A percentile compares a stretch with the other conserved stretches of the same genome.
These are phyloP conservation scores for Wallacemonas sp. DNA, from an alignment of 208 protist species.

Conservation along the genomic window DNA sequence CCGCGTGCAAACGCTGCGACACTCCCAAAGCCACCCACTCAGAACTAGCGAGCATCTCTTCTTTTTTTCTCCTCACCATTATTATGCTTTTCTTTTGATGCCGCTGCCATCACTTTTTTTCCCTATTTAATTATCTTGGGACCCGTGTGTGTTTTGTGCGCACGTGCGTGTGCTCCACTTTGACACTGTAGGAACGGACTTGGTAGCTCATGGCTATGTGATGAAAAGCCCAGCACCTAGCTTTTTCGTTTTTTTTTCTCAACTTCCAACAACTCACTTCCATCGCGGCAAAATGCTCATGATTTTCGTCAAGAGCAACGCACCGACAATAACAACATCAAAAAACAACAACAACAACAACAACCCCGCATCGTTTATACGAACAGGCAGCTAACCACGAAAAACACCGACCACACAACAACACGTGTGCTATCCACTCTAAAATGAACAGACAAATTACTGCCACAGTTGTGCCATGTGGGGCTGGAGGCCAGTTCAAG, in stretches of 20 bases:
- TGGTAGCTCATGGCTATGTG: neutral
- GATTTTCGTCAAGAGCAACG: neutral
- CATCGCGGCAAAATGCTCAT: neutral
- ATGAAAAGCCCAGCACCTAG: neutral
- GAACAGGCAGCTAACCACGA: too few relatives aligned
- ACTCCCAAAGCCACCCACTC: neutral
- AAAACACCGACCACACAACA: too few relatives aligned
- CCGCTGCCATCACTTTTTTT: neutral
- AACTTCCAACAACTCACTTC: constrained; percentile 12
- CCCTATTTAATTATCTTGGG: neutral
- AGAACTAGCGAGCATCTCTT: neutral
- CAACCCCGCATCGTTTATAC: too few relatives aligned
- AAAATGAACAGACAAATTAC: too few relatives aligned
- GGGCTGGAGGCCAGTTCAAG: too few relatives aligned
- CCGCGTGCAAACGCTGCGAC: neutral
- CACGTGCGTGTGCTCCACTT: neutral
- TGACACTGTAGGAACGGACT: too few relatives aligned
- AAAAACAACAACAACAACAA: neutral
- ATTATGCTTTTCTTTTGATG: neutral
- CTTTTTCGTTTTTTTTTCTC: constrained; percentile 5
- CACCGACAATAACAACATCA: neutral
- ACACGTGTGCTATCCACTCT: too few relatives aligned
- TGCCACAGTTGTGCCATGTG: too few relatives aligned
- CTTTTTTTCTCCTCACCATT: neutral
- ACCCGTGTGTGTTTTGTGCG: neutral